Conservation (phyloP, 1,284 basidiomycete genomes). For the Apiotrichum siamense region DNA sequence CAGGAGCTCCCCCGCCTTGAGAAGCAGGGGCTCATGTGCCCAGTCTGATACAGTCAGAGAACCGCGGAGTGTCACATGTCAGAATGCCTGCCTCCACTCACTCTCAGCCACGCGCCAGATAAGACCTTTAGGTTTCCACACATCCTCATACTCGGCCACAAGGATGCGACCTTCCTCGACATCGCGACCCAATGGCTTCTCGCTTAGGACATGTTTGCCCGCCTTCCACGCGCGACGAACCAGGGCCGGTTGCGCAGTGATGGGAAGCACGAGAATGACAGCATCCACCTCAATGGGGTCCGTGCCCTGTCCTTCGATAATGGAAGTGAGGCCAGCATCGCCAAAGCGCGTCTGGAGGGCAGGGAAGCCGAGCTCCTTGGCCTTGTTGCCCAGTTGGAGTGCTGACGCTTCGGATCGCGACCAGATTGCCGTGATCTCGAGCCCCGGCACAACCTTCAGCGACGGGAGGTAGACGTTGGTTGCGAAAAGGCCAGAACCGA, state of each 20-base stretch:
- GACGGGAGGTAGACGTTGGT: slow-evolving; percentile 62
- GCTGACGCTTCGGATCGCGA: slow-evolving; percentile 67
- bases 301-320: slow-evolving; percentile 59
- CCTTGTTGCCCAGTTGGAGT: slow-evolving; percentile 48
- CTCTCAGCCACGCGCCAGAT: slow-evolving; percentile 80
- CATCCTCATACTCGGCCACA: slow-evolving; percentile 59
- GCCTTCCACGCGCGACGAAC: slow-evolving; percentile 55
- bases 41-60: slow-evolving; percentile 49
- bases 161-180: slow-evolving; percentile 59
- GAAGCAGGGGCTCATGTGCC: slow-evolving; percentile 62
- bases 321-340: slow-evolving; percentile 56
- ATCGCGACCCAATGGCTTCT: slow-evolving; percentile 72
- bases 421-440: slow-evolving; percentile 62
- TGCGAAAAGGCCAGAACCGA: slow-evolving; percentile 43
- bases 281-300: slow-evolving; percentile 67
- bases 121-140: slow-evolving; percentile 62
- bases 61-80: neutral
- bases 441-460: slow-evolving; percentile 53
- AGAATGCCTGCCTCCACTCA: slow-evolving; percentile 21
- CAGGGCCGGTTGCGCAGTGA: slow-evolving; percentile 63
- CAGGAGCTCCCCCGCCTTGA: slow-evolving; percentile 54
- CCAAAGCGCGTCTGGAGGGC: slow-evolving; percentile 42
- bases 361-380: slow-evolving; percentile 28
- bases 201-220: slow-evolving; percentile 74
- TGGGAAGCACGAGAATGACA: slow-evolving; percentile 71